Evolutionary conservation across 306 rosid species (phyloP).

Genomic region (Citrullus amarus): DNA sequence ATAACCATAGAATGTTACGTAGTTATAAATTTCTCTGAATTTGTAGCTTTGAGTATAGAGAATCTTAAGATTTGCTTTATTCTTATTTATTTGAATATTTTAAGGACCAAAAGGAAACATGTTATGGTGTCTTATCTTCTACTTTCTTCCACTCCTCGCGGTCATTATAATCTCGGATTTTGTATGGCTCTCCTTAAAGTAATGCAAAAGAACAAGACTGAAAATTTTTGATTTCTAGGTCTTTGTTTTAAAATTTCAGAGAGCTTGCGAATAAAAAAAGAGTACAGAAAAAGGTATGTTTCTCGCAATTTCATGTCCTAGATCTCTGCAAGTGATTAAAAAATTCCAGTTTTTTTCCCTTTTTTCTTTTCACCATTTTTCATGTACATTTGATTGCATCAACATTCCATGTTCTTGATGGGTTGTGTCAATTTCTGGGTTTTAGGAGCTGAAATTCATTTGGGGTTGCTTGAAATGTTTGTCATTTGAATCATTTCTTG

Average conservation of each 20-base stretch:
- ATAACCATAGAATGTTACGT: neutral
- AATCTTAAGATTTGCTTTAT: constrained; percentile 8
- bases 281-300: neutral
- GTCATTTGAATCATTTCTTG: neutral
- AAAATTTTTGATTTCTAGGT: neutral
- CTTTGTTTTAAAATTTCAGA: neutral
- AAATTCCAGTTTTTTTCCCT: neutral
- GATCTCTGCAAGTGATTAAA: constrained; percentile 35
- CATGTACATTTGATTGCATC: neutral
- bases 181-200: constrained; percentile 7
- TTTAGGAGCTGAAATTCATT: neutral
- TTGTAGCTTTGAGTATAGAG: neutral
- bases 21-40: neutral
- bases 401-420: neutral
- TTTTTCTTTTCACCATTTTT: constrained; percentile 15
- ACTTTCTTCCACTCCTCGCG: neutral
- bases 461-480: neutral
- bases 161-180: constrained; percentile 3
- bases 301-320: constrained; percentile 52
- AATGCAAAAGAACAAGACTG: neutral
- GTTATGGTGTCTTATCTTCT: constrained; percentile 3
- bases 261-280: neutral
- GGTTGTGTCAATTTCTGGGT: neutral
- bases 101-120: constrained; percentile 1
- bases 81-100: neutral